Percentiles rank a stretch among this genome's conserved stretches.
Evolutionary conservation across 139 green algal species (phyloP).

Genomic region (Chlamydomonas schloesseri): DNA sequence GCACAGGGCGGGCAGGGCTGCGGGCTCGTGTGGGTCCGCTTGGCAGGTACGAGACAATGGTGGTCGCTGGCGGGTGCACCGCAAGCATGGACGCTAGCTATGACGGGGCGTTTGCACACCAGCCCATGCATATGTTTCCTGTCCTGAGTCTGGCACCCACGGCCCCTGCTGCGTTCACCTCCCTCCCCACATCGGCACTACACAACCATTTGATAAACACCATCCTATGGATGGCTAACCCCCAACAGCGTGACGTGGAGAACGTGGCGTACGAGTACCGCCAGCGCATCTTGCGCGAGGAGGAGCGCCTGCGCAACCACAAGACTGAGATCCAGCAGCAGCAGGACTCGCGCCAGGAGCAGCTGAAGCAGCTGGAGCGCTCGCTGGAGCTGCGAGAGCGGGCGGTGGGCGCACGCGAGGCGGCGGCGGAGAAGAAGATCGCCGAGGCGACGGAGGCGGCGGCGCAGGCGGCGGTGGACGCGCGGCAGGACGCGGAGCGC

Average conservation of each 20-base stretch:
- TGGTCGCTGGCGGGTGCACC: too few relatives aligned
- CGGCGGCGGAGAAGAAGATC: conserved; percentile 43
- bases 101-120: too few relatives aligned
- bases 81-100: too few relatives aligned
- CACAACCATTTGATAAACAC: too few relatives aligned
- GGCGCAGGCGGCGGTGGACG: conserved; percentile 25
- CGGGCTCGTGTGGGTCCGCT: background rate
- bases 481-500: conserved; percentile 47
- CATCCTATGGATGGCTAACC: too few relatives aligned
- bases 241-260: conserved; percentile 71
- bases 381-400: conserved; percentile 58
- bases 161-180: too few relatives aligned
- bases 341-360: conserved; percentile 49
- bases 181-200: too few relatives aligned
- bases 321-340: conserved; percentile 45
- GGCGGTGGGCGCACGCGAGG: conserved; percentile 56
- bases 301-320: conserved; percentile 54
- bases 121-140: too few relatives aligned
- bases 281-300: conserved; percentile 64
- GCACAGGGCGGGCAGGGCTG: too few relatives aligned
- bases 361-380: conserved; percentile 56
- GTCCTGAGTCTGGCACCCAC: too few relatives aligned
- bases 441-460: conserved; percentile 53
- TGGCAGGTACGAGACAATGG: too few relatives aligned
- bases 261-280: conserved; percentile 57